Evolutionary conservation across 2,329 filamentous ascomycete species (phyloP).

Genomic region (Aspergillus floridensis): DNA sequence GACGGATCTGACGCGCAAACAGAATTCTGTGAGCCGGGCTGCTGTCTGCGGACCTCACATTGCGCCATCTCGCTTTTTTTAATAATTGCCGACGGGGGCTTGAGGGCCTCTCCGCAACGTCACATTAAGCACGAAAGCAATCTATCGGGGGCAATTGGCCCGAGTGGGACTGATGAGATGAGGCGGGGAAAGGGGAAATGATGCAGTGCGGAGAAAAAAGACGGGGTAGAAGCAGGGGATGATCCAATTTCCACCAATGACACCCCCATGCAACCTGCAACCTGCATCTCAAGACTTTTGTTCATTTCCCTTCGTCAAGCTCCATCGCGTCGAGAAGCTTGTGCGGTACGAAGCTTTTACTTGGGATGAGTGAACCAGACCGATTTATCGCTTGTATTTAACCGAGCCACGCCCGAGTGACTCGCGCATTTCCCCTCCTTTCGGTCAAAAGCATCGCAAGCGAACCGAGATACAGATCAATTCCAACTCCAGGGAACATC

Average conservation of each 20-base stretch:
- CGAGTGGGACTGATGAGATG: not conserved
- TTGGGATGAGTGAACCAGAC: not conserved
- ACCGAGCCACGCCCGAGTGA: not conserved
- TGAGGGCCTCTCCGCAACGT: not conserved
- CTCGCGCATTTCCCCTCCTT: not conserved
- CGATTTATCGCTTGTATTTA: not conserved
- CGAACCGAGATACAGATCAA: not conserved
- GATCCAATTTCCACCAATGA: constrained; percentile 18
- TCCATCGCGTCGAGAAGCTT: not conserved
- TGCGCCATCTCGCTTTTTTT: not conserved
- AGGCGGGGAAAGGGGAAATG: not conserved
- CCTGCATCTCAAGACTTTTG: not conserved
- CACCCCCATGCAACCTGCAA: not conserved
- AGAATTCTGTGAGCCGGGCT: not conserved
- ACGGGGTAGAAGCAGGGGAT: not conserved
- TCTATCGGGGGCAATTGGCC: not conserved
- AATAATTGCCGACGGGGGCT: not conserved
- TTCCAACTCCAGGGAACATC: not conserved
- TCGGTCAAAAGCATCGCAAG: constrained; percentile 6
- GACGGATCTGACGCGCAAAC: not conserved
- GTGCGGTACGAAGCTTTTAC: not conserved
- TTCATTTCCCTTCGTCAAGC: not conserved
- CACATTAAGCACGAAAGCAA: not conserved
- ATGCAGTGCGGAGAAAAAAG: constrained; percentile 1
- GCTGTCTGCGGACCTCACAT: not conserved